Percentiles rank a stretch among this genome's conserved stretches.
Conservation (phyloP, 108 stramenopile species). For the Fistulifera pelliculosa region DNA sequence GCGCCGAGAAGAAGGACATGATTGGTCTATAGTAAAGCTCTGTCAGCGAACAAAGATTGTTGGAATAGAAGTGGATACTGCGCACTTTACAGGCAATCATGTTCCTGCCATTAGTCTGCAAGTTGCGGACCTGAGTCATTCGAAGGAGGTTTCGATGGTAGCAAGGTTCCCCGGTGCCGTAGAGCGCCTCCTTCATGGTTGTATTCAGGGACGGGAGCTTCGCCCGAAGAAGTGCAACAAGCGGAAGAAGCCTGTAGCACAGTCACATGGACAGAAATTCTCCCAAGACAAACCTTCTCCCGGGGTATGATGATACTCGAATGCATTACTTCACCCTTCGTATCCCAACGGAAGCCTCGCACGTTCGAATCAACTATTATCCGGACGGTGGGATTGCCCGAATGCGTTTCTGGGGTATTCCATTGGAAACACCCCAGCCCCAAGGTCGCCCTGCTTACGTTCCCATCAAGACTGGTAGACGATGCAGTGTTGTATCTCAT, state of each 20-base stretch:
- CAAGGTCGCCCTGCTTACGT: slow-evolving; percentile 20
- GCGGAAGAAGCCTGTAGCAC: slow-evolving; percentile 35
- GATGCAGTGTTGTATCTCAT: slow-evolving; percentile 32
- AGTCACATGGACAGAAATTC: slow-evolving; percentile 50
- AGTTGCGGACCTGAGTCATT: slow-evolving; percentile 21
- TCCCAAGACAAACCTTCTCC: slow-evolving; percentile 57
- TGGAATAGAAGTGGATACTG: slow-evolving; percentile 78
- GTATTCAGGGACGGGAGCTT: slow-evolving; percentile 61
- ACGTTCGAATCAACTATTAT: slow-evolving; percentile 72
- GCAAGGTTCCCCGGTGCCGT: slow-evolving; percentile 43
- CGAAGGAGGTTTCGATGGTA: slow-evolving; percentile 22
- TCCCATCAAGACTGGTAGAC: slow-evolving; percentile 21
- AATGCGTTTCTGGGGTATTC: slow-evolving; percentile 46
- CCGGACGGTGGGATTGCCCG: slow-evolving; percentile 93
- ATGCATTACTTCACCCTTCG: slow-evolving; percentile 54
- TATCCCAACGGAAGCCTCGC: slow-evolving; percentile 21
- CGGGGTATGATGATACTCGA: slow-evolving; percentile 69
- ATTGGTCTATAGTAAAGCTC: slow-evolving; percentile 84
- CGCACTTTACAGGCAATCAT: slow-evolving; percentile 90
- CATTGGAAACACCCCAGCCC: slow-evolving; percentile 10
- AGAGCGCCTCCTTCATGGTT: slow-evolving; percentile 38
- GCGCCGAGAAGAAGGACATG: slow-evolving; percentile 72
- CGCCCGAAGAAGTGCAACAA: slow-evolving; percentile 29
- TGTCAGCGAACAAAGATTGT: slow-evolving; percentile 20
- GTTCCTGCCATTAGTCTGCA: slow-evolving; percentile 69